Evolutionary conservation across 192 early-diverging fungal genomes (phyloP), one percentile per base, ranked within the genome.

Genomic region (Entomortierella parvispora): DNA sequence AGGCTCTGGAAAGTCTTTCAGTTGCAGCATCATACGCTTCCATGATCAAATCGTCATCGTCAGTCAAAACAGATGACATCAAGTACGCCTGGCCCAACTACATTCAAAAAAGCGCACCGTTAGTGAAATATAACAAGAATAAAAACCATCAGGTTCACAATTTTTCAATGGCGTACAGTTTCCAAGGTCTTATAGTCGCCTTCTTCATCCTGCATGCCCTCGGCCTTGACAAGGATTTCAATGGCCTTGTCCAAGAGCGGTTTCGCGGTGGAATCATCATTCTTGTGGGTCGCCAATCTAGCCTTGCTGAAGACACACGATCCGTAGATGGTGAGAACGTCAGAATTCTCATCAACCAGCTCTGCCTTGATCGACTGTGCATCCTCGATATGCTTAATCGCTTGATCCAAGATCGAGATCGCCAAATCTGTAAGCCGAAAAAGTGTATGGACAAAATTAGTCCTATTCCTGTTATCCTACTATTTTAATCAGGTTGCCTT

Each of bases 41-140:
- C 32, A 89, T 78, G 10, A 80, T 81, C 44, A 65, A 42, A 18
- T 89, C 86, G 20, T 89, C 88, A 37, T 89, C 86, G 14, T 64
- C 74, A 32, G 78, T 69, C 33, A 84, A 43, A 34, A 52, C 68
- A 28, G 71, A 58, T 55, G 71, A 67, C 70, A 82, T 74, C 31
- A 82, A 56, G 58, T 70, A 82, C 22, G 71, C 76, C 62, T 82
- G 78, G 15, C 81, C 81, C 52, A 82, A 60, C 81, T 82, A 42
- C 9, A 32, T 20, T 10, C 7, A n/a, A 69, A 52, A 33, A 17
- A 49, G 56, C 34, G 82, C 65, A 58, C 68, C 71, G 68, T 64
- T 82, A 59, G 69, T 68, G n/a, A 61, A 57, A 0, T 56, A 37
- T 2, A 58, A 15, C 12, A 28, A 48, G n/a, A 1, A 11, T 22